Conservation (phyloP, 176 grass and related monocot species). For the Raddia guianensis region DNA sequence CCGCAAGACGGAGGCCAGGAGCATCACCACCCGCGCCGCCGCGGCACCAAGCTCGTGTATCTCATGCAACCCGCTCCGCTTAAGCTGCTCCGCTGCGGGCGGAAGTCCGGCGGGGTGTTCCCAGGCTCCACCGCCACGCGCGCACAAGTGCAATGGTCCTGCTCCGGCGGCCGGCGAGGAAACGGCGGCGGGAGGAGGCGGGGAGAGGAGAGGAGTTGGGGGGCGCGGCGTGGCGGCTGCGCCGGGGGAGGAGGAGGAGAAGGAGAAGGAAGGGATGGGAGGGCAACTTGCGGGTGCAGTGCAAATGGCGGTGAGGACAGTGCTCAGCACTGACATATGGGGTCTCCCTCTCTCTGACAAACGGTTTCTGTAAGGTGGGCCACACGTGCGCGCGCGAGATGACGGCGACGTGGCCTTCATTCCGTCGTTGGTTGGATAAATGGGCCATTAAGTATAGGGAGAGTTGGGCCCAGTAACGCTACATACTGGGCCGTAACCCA, state of each 20-base stretch:
- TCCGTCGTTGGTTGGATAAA: no score
- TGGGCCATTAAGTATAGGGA: no score
- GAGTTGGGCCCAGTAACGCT: no score
- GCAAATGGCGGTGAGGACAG: no score
- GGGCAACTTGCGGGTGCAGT: no score
- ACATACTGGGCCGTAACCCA: no score
- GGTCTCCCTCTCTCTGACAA: no score
- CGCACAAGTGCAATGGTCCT: not conserved
- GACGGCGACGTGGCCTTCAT: no score
- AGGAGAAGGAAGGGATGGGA: not conserved
- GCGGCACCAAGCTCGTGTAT: constrained; percentile 35
- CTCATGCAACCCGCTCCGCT: constrained; percentile 48
- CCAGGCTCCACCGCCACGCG: not conserved
- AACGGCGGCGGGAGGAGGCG: not conserved
- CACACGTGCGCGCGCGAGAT: no score
- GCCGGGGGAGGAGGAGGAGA: not conserved
- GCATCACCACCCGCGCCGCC: constrained; percentile 55
- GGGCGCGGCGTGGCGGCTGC: constrained; percentile 39
- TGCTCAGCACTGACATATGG: no score
- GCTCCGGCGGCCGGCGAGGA: constrained; percentile 15
- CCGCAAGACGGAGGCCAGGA: constrained; percentile 60
- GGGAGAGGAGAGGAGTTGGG: not conserved
- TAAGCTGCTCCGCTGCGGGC: not conserved
- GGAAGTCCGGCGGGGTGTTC: not conserved
- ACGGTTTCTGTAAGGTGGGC: no score